Percentiles rank a stretch among this genome's conserved stretches.
Evolutionary conservation across 2,329 filamentous ascomycete genomes (phyloP).

Genomic region (Podosphaera aphanis): DNA sequence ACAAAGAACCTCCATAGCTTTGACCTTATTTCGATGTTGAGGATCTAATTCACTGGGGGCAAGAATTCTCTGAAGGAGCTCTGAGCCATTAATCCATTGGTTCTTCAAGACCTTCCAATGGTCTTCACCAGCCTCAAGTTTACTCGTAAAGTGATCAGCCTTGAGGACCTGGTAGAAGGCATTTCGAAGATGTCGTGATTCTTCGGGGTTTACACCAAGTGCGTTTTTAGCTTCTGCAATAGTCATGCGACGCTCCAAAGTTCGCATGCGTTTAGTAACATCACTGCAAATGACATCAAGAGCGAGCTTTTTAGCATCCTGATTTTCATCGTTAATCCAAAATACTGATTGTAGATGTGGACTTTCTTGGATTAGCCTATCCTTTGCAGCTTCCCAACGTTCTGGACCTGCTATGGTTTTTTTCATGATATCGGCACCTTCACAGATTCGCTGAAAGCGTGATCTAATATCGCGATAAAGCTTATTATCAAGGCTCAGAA

Average conservation of each 20-base stretch:
- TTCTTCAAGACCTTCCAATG: conserved; percentile 50
- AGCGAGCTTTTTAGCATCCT: conserved; percentile 40
- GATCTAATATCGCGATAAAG: conserved; percentile 41
- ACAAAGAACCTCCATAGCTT: conserved; percentile 46
- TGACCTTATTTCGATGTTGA: conserved; percentile 29
- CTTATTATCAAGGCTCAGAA: conserved; percentile 37
- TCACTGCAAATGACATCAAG: conserved; percentile 62
- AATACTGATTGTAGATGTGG: conserved; percentile 39
- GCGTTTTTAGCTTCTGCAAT: conserved; percentile 52
- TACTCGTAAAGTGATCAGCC: conserved; percentile 44
- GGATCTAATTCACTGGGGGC: conserved; percentile 26
- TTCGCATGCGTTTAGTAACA: conserved; percentile 59
- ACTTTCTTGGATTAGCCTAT: conserved; percentile 38
- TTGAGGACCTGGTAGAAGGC: conserved; percentile 43
- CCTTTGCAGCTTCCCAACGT: conserved; percentile 49
- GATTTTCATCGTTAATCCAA: conserved; percentile 30
- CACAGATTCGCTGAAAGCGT: conserved; percentile 47
- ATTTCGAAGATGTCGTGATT: conserved; percentile 40
- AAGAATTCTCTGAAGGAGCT: conserved; percentile 30
- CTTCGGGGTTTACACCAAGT: conserved; percentile 43
- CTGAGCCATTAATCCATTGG: conserved; percentile 37
- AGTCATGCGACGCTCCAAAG: conserved; percentile 39
- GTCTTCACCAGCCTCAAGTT: conserved; percentile 45
- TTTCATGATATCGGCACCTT: conserved; percentile 41
- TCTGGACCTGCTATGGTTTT: conserved; percentile 54